These are phyloP conservation scores for Cephalotrichum gorgonifer DNA, from an alignment of 2,329 filamentous ascomycete genomes.

Conservation along the genomic window DNA sequence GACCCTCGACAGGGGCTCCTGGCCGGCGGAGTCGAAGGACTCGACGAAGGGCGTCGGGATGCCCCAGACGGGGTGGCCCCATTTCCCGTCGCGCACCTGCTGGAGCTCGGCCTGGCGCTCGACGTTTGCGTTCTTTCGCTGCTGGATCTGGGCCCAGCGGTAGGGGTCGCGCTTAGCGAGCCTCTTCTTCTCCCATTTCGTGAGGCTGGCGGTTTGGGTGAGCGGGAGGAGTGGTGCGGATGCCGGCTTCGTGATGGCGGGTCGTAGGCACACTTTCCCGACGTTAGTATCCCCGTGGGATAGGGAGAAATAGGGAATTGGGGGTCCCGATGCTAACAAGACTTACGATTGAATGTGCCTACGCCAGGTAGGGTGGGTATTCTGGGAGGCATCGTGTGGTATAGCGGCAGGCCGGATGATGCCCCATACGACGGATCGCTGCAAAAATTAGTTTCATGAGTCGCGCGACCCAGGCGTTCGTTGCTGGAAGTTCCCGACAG, in stretches of 20 bases:
- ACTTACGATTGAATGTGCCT: slow-evolving; percentile 49
- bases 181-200: slow-evolving; percentile 52
- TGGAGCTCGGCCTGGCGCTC: slow-evolving; percentile 62
- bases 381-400: slow-evolving; percentile 54
- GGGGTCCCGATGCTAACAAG: not conserved
- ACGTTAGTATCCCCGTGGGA: slow-evolving; percentile 10
- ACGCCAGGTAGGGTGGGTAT: slow-evolving; percentile 51
- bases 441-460: slow-evolving; percentile 9
- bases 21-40: slow-evolving; percentile 61
- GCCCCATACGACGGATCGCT: not conserved
- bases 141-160: slow-evolving; percentile 66
- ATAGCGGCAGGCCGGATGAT: not conserved
- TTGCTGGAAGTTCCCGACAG: not conserved
- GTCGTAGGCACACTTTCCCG: slow-evolving; percentile 48
- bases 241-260: slow-evolving; percentile 32
- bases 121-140: slow-evolving; percentile 75
- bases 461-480: slow-evolving; percentile 1
- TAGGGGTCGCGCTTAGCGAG: slow-evolving; percentile 71
- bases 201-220: slow-evolving; percentile 54
- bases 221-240: slow-evolving; percentile 43
- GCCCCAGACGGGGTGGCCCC: slow-evolving; percentile 74
- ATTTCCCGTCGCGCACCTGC: slow-evolving; percentile 49
- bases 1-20: slow-evolving; percentile 25
- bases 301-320: not conserved
- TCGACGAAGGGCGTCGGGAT: slow-evolving; percentile 71